These are phyloP conservation scores for Phytophthora idaei DNA, from an alignment of 352 stramenopile species.

Conservation along the genomic window DNA sequence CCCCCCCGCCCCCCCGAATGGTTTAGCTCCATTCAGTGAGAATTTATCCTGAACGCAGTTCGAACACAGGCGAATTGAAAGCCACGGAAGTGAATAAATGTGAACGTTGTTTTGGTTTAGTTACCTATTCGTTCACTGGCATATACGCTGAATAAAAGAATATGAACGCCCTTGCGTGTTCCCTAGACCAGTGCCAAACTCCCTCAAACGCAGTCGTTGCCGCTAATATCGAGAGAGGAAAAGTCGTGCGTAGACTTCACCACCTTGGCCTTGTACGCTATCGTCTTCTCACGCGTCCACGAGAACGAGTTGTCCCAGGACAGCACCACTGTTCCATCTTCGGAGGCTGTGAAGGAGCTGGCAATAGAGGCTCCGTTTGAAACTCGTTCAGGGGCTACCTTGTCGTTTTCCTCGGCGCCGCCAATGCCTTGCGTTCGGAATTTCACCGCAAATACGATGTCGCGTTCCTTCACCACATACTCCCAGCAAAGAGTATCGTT, in stretches of 20 bases:
- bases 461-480: slow-evolving; percentile 63
- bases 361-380: slow-evolving; percentile 44
- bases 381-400: slow-evolving; percentile 49
- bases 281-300: slow-evolving; percentile 68
- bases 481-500: slow-evolving; percentile 85
- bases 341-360: slow-evolving; percentile 64
- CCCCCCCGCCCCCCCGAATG: neutral
- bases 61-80: neutral
- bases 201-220: slow-evolving; percentile 66
- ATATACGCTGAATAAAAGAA: neutral
- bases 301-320: slow-evolving; percentile 79
- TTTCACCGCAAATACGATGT: slow-evolving; percentile 76
- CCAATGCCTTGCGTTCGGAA: slow-evolving; percentile 75
- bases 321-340: slow-evolving; percentile 73
- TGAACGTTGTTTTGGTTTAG: neutral
- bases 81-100: too few species aligned
- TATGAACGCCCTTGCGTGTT: slow-evolving; percentile 1
- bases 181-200: neutral
- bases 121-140: neutral
- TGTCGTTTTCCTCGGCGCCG: slow-evolving; percentile 64
- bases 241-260: slow-evolving; percentile 82
- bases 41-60: neutral
- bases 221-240: slow-evolving; percentile 74
- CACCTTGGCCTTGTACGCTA: slow-evolving; percentile 83
- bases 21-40: neutral